Evolutionary conservation across 2,329 filamentous ascomycete genomes (phyloP).

Genomic region (Diaporthe ilicicola): DNA sequence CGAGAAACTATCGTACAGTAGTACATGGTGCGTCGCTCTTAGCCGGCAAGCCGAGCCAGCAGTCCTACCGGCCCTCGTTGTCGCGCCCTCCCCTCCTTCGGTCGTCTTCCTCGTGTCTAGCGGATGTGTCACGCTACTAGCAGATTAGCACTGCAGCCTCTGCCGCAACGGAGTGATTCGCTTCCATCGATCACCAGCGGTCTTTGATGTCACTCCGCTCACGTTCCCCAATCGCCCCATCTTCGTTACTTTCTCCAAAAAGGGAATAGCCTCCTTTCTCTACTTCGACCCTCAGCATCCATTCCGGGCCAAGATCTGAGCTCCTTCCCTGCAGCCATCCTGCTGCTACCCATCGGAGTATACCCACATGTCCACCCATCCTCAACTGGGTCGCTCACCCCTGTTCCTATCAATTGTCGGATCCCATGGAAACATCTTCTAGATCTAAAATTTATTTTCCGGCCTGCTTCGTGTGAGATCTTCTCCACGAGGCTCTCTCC

Average conservation of each 20-base stretch:
- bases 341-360: not conserved
- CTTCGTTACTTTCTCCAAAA: slow-evolving; percentile 29
- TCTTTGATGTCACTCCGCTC: not conserved
- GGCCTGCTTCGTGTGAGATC: slow-evolving; percentile 18
- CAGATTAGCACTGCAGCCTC: slow-evolving; percentile 18
- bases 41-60: slow-evolving; percentile 1
- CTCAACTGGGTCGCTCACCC: slow-evolving; percentile 11
- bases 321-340: not conserved
- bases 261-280: slow-evolving; percentile 16
- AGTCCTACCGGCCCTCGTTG: slow-evolving; percentile 4
- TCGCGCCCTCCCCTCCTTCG: not conserved
- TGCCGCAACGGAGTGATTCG: slow-evolving; percentile 4
- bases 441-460: slow-evolving; percentile 18
- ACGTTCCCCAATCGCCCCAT: not conserved
- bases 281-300: not conserved
- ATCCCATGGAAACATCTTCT: slow-evolving; percentile 14
- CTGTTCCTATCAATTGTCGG: slow-evolving; percentile 12
- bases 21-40: slow-evolving; percentile 4
- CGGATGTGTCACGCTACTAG: slow-evolving; percentile 8
- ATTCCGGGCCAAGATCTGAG: slow-evolving; percentile 10
- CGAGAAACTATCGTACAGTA: not conserved
- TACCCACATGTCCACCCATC: slow-evolving; percentile 16
- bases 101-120: not conserved
- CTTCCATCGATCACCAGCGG: slow-evolving; percentile 4
- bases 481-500: slow-evolving; percentile 13